Percentiles rank a stretch among this genome's conserved stretches.
Conservation (phyloP, 805 yeast species). For the Limtongia smithiae region DNA sequence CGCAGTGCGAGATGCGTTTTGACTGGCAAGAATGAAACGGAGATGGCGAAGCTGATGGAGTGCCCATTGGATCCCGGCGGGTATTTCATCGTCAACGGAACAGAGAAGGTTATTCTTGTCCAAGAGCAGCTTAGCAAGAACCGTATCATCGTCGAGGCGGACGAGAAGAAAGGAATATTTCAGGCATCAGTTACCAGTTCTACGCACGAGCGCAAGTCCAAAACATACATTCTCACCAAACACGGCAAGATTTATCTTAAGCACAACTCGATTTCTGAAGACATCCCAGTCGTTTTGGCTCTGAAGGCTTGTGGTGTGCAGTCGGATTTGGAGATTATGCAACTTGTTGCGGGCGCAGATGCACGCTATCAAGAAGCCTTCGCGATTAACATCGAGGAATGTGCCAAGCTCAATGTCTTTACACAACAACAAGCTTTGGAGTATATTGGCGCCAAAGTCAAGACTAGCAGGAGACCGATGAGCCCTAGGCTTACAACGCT, state of each 20-base stretch:
- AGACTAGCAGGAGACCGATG: conserved; percentile 83
- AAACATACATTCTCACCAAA: conserved; percentile 91
- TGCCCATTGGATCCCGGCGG: conserved; percentile 99
- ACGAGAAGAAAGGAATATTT: conserved; percentile 86
- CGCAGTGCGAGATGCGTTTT: conserved; percentile 88
- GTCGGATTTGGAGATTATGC: conserved; percentile 89
- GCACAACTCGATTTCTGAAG: conserved; percentile 94
- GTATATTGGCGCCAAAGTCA: conserved; percentile 85
- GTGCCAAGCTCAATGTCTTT: conserved; percentile 75
- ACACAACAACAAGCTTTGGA: conserved; percentile 94
- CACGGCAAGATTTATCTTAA: conserved; percentile 84
- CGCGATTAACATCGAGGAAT: conserved; percentile 90
- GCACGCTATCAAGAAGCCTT: conserved; percentile 87
- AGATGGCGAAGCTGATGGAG: conserved; percentile 86
- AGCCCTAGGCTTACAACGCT: conserved; percentile 72
- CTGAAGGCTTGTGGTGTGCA: conserved; percentile 92
- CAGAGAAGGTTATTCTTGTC: conserved; percentile 93
- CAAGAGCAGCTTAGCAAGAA: conserved; percentile 96
- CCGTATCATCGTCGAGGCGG: conserved; percentile 97
- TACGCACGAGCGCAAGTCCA: conserved; percentile 96
- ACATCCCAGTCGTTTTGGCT: conserved; percentile 88
- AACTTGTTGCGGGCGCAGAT: conserved; percentile 87
- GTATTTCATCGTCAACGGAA: conserved; percentile 94
- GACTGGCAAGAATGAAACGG: conserved; percentile 68
- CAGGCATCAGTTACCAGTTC: conserved; percentile 98